phyloP scores from a whole-genome alignment of 352 stramenopile genomes.

The Phytophthora quininea region DNA sequence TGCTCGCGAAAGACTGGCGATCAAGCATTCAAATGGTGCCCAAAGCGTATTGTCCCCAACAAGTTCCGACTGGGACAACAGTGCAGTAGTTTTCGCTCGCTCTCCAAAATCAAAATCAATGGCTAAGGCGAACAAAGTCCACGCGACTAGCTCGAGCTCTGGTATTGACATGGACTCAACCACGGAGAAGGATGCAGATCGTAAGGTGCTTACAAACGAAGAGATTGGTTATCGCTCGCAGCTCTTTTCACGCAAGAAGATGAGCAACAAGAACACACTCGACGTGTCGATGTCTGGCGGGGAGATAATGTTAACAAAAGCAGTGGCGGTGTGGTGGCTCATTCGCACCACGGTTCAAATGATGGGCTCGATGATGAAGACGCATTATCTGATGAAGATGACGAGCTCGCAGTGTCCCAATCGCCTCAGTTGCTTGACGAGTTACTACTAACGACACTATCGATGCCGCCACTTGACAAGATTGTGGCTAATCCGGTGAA shows the following conservation, averaged over 20 bases:
- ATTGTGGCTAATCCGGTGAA: constrained; percentile 5
- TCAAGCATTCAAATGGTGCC: constrained; percentile 3
- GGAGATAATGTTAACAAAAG: constrained; percentile 8
- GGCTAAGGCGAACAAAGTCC: constrained; percentile 41
- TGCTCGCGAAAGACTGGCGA: constrained; percentile 37
- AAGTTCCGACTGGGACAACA: constrained; percentile 19
- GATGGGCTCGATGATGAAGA: constrained; percentile 40
- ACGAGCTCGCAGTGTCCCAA: constrained; percentile 66
- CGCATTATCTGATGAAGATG: constrained; percentile 57
- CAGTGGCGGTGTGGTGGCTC: background rate
- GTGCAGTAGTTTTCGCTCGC: constrained; percentile 9
- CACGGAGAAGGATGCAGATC: constrained; percentile 8
- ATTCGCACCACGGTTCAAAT: constrained; percentile 6
- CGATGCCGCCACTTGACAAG: constrained; percentile 62
- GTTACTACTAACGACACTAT: constrained; percentile 74
- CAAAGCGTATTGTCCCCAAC: background rate
- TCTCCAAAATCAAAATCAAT: constrained; percentile 22
- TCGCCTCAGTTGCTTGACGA: constrained; percentile 77
- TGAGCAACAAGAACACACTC: constrained; percentile 41
- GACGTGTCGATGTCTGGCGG: constrained; percentile 20
- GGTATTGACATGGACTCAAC: background rate
- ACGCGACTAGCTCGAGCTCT: constrained; percentile 15
- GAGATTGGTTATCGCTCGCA: constrained; percentile 69
- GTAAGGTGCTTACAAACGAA: constrained; percentile 60
- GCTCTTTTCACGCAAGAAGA: constrained; percentile 72